These are phyloP conservation scores for Vitis riparia DNA, from an alignment of 164 flowering plant genomes.

Conservation along the genomic window DNA sequence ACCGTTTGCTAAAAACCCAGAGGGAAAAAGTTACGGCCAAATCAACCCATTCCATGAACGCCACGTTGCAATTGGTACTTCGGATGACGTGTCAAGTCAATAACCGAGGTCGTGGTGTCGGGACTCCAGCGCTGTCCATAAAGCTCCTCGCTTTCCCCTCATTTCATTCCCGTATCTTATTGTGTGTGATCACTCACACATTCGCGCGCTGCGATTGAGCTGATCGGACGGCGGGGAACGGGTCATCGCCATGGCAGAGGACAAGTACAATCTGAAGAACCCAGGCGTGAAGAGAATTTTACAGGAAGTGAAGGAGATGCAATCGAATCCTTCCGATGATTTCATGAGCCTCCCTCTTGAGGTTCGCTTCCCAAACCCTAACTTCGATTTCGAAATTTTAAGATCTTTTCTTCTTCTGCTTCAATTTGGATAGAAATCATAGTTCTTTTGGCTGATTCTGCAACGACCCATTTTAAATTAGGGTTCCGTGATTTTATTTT, in stretches of 20 bases:
- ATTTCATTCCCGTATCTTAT: not conserved
- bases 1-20: too few species aligned
- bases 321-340: constrained; percentile 88
- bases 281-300: constrained; percentile 95
- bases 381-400: not conserved
- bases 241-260: constrained; percentile 47
- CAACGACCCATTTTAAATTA: too few species aligned
- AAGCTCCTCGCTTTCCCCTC: not conserved
- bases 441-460: too few species aligned
- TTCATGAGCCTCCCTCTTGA: constrained; percentile 96
- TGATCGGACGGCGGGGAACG: too few species aligned
- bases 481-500: too few species aligned
- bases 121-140: not conserved
- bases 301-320: constrained; percentile 98
- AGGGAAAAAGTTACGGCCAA: not conserved
- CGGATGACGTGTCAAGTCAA: constrained; percentile 4
- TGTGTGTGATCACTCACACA: too few species aligned
- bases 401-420: not conserved
- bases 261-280: constrained; percentile 84
- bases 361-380: constrained; percentile 32
- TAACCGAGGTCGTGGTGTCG: not conserved
- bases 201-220: too few species aligned
- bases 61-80: not conserved
- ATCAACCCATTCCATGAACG: not conserved
- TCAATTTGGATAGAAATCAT: too few species aligned